Evolutionary conservation across 169 alveolate species (phyloP), one percentile per base, ranked within the genome.

Genomic region (Eimeria sp.): DNA sequence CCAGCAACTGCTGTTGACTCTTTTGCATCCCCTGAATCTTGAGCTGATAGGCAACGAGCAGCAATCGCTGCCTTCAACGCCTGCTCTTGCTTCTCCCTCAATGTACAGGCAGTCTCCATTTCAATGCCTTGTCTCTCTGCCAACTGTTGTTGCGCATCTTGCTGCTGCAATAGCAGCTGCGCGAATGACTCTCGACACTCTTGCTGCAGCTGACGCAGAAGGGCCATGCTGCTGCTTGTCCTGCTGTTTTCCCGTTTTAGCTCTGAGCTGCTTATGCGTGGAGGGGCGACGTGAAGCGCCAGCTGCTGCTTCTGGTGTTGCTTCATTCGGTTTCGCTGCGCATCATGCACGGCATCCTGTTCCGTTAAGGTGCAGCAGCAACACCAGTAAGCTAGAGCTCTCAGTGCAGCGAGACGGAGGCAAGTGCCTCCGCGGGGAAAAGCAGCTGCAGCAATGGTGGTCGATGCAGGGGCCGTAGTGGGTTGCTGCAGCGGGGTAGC

Each of bases 51-150:
- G 20, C 66, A 30, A 27, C 85, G 71, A 16, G 77, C 78, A 74
- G 88, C 74, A 40, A 30, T 25, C 52, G 87, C 95, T 52, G 88
- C 85, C 14, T 72, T 40, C 72, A 54, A 13, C 27, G 58, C 52
- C 89, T 56, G 78, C 52, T 46, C 90, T 33, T 52, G 96, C 64
- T 80, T 58, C 85, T 91, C 96, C 85, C 85, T n/a, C 62, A 85
- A 58, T 16, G 91, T 91, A n/a, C 96, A 80, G 13, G 91, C 96
- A 27, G 76, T 68, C 37, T 91, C 96, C 96, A 91, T 91, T 62
- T 91, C 96, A 23, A 77, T 64, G 68, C 96, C 88, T 68, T 91
- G 96, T 66, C 96, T 27, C 62, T 91, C 96, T 46, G 91, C 91
- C 43, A 91, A 91, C 40, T 91, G 96, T 40, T 54, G 62, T 46